These are phyloP conservation scores for Ustilago esculenta DNA, from an alignment of 1,284 basidiomycete genomes.

Conservation along the genomic window DNA sequence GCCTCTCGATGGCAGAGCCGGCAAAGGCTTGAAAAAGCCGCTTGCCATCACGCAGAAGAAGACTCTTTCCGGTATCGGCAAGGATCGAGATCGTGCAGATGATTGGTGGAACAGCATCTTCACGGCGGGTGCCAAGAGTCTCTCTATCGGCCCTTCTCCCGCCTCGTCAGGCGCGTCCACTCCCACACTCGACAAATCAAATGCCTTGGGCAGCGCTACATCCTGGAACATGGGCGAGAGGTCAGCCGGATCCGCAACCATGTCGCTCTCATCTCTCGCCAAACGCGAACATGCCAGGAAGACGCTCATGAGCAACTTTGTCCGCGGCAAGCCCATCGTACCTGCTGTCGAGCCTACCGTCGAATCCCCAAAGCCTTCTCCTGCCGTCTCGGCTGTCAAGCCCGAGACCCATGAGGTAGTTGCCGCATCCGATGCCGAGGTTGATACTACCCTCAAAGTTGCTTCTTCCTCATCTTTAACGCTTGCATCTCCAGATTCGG, in stretches of 20 bases:
- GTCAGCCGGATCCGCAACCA: slow-evolving; percentile 15
- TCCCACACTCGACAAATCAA: slow-evolving; percentile 10
- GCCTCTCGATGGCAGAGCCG: slow-evolving; percentile 59
- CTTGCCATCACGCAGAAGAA: slow-evolving; percentile 62
- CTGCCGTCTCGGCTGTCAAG: not conserved
- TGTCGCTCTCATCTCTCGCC: slow-evolving; percentile 56
- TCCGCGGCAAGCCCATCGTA: slow-evolving; percentile 53
- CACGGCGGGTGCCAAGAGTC: slow-evolving; percentile 57
- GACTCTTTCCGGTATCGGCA: slow-evolving; percentile 61
- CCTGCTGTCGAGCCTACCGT: slow-evolving; percentile 13
- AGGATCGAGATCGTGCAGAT: slow-evolving; percentile 63
- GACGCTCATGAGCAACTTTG: slow-evolving; percentile 62
- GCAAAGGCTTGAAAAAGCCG: slow-evolving; percentile 64
- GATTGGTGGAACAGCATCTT: slow-evolving; percentile 67
- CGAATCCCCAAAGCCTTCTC: slow-evolving; percentile 1
- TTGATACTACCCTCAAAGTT: slow-evolving; percentile 12
- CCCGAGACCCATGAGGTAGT: not conserved
- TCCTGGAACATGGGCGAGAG: slow-evolving; percentile 34
- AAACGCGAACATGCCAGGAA: slow-evolving; percentile 62
- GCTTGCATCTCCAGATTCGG: not conserved
- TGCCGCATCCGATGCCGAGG: slow-evolving; percentile 21
- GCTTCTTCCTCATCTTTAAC: slow-evolving; percentile 1
- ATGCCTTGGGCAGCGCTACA: slow-evolving; percentile 2
- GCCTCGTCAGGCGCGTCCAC: slow-evolving; percentile 19
- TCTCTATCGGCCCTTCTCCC: slow-evolving; percentile 39